Evolutionary conservation across 495 filamentous ascomycete genomes (phyloP).

Genomic region (Aspergillus saccharolyticus): DNA sequence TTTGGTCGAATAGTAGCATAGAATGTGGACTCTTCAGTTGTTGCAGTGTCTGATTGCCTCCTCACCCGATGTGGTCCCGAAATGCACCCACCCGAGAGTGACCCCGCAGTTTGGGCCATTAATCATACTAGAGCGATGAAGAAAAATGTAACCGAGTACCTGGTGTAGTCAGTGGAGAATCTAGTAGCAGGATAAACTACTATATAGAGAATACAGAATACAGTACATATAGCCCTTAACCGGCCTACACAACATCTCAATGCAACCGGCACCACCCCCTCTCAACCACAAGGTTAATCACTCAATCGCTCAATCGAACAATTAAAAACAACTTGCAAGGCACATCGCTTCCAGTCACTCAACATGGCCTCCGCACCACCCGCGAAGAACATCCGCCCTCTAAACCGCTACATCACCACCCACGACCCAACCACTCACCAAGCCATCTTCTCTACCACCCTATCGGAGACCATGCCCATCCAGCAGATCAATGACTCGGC

Average conservation of each 20-base stretch:
- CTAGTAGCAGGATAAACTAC: not conserved
- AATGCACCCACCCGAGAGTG: conserved; percentile 16
- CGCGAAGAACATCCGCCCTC: conserved; percentile 28
- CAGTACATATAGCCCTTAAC: too few relatives aligned
- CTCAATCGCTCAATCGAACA: too few relatives aligned
- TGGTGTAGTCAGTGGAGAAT: too few relatives aligned
- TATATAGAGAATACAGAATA: too few relatives aligned
- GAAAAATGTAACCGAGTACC: too few relatives aligned
- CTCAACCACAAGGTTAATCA: too few relatives aligned
- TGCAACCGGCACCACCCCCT: not conserved
- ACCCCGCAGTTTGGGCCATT: too few relatives aligned
- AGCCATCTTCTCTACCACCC: conserved; percentile 29
- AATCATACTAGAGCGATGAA: too few relatives aligned
- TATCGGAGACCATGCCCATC: conserved; percentile 22
- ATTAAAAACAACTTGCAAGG: too few relatives aligned
- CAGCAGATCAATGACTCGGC: conserved; percentile 23
- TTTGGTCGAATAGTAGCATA: not conserved
- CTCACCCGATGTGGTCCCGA: conserved; percentile 31
- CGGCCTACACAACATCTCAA: not conserved
- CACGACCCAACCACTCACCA: conserved; percentile 26
- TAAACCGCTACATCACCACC: conserved; percentile 37
- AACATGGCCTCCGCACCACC: conserved; percentile 13
- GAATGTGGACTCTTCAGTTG: not conserved
- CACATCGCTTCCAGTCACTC: too few relatives aligned
- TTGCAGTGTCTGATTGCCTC: conserved; percentile 1